Conservation (phyloP, 2,329 filamentous ascomycete genomes). For the Biscogniauxia marginata region DNA sequence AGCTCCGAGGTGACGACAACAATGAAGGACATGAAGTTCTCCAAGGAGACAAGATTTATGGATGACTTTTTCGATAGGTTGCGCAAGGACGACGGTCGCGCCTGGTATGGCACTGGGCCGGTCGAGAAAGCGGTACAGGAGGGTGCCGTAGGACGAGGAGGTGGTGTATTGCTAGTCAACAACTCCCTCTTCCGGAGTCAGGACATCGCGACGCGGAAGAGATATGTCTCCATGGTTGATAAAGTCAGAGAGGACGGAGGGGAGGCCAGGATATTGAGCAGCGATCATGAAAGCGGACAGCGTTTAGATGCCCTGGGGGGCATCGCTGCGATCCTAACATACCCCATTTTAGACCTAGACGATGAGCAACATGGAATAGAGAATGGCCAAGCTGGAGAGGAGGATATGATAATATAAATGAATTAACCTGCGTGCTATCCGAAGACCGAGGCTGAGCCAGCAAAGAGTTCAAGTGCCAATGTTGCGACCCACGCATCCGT, state of each 20-base stretch:
- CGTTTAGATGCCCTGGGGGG: slow-evolving; percentile 80
- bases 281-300: slow-evolving; percentile 90
- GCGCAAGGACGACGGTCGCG: slow-evolving; percentile 79
- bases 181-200: slow-evolving; percentile 85
- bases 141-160: slow-evolving; percentile 83
- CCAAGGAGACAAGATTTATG: slow-evolving; percentile 78
- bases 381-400: slow-evolving; percentile 23
- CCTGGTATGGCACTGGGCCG: slow-evolving; percentile 85
- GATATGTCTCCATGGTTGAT: slow-evolving; percentile 84
- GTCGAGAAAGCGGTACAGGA: slow-evolving; percentile 81
- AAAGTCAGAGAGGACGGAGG: slow-evolving; percentile 84
- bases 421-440: no score
- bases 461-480: no score
- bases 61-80: slow-evolving; percentile 78
- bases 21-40: slow-evolving; percentile 84
- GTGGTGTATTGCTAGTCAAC: slow-evolving; percentile 81
- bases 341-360: slow-evolving; percentile 79
- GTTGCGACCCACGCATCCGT: no score
- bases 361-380: slow-evolving; percentile 51
- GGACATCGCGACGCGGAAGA: slow-evolving; percentile 71
- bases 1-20: slow-evolving; percentile 74
- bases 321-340: slow-evolving; percentile 87
- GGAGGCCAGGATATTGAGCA: slow-evolving; percentile 85
- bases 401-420: slow-evolving; percentile 29
- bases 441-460: no score